Evolutionary conservation across 495 filamentous ascomycete species (phyloP), one percentile per base, ranked within the genome.

Genomic region (Pyrenopolyporus hunteri): DNA sequence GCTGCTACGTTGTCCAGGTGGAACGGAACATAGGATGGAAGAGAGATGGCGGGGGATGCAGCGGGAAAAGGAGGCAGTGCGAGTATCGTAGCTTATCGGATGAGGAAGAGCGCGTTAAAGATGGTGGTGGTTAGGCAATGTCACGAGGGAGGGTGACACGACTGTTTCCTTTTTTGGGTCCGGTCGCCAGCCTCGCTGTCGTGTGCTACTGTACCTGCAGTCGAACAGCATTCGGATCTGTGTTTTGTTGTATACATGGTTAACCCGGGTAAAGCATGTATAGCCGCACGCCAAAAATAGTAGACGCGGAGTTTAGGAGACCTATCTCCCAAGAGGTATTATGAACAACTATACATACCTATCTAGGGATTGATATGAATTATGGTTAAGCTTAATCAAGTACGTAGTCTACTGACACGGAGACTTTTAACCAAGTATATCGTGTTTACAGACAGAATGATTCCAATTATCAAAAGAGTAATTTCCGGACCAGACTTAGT

Each of bases 131-230:
- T 20, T 43, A 14, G 11, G 39, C 19, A 33, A 5, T 25, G 22
- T 26, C 20, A n/a, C 22, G 40, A 33, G 33, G n/a, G 10, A 43
- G 40, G 23, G 57, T 54, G 26, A 19, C 19, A 61, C 57, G 23
- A 32, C 23, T 43, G 33, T 29, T 39, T 47, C 19, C 26, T 29
- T 40, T 28, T 59, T 19, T 57, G 9, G 31, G 6, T 20, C 35
- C 29, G 37, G 40, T 28, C 23, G 14, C 40, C 22, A 44, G 13
- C 23, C 26, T 48, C 45, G 5, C 16, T 31, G 29, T 7, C n/a
- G 22, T 45, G n/a, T 23, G 25, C 4, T 47, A 29, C 13, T 45
- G 52, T 56, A 56, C 52, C 52, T 56, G 52, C 42, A 47, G 52
- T 20, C n/a, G 22, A 47, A 29, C 13, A 39, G n/a, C 16, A 22